Base-by-base conservation (phyloP, 345 rosid genomes). In the Eucalyptus microcorys region DNA sequence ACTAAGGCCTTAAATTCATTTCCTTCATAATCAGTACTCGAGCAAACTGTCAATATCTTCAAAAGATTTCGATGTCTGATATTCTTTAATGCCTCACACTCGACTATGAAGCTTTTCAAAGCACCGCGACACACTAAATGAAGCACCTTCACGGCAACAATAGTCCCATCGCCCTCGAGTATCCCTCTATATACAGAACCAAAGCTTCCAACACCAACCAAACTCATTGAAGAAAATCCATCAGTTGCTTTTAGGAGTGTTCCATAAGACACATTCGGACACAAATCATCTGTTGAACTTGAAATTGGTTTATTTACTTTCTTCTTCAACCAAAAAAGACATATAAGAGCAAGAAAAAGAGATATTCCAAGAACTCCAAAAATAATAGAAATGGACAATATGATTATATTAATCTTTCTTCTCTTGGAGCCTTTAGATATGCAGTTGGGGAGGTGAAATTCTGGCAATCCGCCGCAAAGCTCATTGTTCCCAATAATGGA, bases 121-220 rank as follows among this genome's bases (percentile, higher is more conserved):
- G 32, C 66, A 59, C 32, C 32, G 3, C 6, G 32, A 27, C 4
- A 0, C 2, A 11, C n/a, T 26, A 27, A 59, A 59, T 26, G 66
- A 27, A 59, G 7, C 66, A 59, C 66, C 32, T 59, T 59, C 66
- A 59, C 7, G 2, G 32, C 66, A 27, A 12, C 15, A 27, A 21
- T 4, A 12, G 14, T 5, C 5, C n/a, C 7, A 2, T 26, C 4
- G 7, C 5, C 8, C n/a, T 59, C 2, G 2, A 59, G 32, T 5
- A 59, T 59, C n/a, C 66, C 7, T 15, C 3, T 59, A 3, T 11
- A 59, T 2, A 59, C 32, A 59, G 14, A 59, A 26, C 66, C 32
- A 59, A 12, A 59, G n/a, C 66, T 59, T 59, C 66, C 32, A 26
- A 26, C n/a, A 10, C 32, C n/a, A 0, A 59, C 11, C 15, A 59